phyloP scores from a whole-genome alignment of 352 stramenopile species.

The Globisporangium viniferum region DNA sequence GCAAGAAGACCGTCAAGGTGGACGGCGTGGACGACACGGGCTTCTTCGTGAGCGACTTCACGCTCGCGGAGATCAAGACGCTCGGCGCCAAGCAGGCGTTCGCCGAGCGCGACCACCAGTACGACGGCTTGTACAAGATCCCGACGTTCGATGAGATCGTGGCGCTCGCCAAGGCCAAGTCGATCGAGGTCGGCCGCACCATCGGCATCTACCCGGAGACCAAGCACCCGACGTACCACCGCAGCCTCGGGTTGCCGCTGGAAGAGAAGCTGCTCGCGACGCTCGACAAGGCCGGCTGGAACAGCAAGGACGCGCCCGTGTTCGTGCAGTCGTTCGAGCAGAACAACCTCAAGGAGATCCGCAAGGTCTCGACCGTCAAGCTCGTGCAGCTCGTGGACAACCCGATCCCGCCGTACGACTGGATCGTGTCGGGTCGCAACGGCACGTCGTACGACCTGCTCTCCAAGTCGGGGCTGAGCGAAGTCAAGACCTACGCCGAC shows the following conservation, averaged over 20 bases:
- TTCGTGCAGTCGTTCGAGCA: constrained; percentile 79
- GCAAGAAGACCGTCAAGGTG: constrained; percentile 49
- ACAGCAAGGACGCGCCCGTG: constrained; percentile 55
- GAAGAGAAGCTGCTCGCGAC: constrained; percentile 75
- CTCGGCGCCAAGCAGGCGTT: constrained; percentile 80
- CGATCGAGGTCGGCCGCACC: constrained; percentile 47
- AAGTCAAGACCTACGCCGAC: constrained; percentile 64
- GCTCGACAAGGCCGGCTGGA: constrained; percentile 68
- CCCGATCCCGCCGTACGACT: constrained; percentile 53
- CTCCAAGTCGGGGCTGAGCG: constrained; percentile 50
- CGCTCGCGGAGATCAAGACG: constrained; percentile 86
- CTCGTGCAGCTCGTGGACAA: constrained; percentile 58
- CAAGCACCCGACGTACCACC: constrained; percentile 83
- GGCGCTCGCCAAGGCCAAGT: constrained; percentile 66
- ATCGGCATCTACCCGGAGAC: constrained; percentile 88
- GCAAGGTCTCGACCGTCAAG: constrained; percentile 60
- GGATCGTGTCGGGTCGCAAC: constrained; percentile 45
- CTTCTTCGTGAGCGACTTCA: constrained; percentile 92
- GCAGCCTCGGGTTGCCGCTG: constrained; percentile 61
- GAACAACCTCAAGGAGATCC: constrained; percentile 66
- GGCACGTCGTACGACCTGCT: constrained; percentile 57
- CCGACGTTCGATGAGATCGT: constrained; percentile 90
- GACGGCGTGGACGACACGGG: constrained; percentile 55
- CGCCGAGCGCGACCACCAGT: constrained; percentile 70
- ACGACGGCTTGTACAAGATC: constrained; percentile 84